These are phyloP conservation scores for Pythium pyrilobum DNA, from an alignment of 352 stramenopile species.

Conservation along the genomic window DNA sequence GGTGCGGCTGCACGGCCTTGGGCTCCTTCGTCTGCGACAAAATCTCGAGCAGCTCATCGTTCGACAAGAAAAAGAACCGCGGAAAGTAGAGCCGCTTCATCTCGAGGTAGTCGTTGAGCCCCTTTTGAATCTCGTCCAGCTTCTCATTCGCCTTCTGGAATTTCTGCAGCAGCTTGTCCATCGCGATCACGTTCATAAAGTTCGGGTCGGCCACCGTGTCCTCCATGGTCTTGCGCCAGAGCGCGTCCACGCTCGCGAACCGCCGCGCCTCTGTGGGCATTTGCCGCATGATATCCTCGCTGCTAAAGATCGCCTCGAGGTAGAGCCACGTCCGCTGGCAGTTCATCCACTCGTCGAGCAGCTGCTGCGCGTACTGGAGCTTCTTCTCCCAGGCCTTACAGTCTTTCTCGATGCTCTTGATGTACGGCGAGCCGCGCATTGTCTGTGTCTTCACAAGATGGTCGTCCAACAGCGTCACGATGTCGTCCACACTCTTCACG, in stretches of 20 bases:
- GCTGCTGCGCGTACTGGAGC: conserved; percentile 82
- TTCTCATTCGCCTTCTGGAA: conserved; percentile 93
- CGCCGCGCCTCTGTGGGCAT: conserved; percentile 90
- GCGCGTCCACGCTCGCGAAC: conserved; percentile 85
- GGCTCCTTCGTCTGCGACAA: conserved; percentile 92
- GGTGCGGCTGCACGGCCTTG: conserved; percentile 87
- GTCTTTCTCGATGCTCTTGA: conserved; percentile 92
- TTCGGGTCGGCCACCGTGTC: conserved; percentile 85
- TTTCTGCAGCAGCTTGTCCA: conserved; percentile 89
- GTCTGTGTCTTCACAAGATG: conserved; percentile 95
- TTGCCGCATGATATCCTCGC: conserved; percentile 94
- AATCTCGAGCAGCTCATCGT: conserved; percentile 95
- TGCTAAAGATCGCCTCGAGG: conserved; percentile 94
- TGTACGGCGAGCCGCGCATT: conserved; percentile 93
- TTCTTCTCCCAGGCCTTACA: conserved; percentile 89
- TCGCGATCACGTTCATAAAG: conserved; percentile 86
- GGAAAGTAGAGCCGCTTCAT: conserved; percentile 88
- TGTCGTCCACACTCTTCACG: conserved; percentile 83
- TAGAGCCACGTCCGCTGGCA: conserved; percentile 95
- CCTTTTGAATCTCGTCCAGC: conserved; percentile 93
- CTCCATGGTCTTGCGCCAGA: conserved; percentile 92
- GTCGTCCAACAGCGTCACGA: conserved; percentile 90
- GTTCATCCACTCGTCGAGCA: conserved; percentile 94
- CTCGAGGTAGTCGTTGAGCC: conserved; percentile 81
- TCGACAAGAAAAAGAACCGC: conserved; percentile 95